Base-by-base conservation (phyloP, 2,329 filamentous ascomycete species). In the Microthyrium microscopicum region DNA sequence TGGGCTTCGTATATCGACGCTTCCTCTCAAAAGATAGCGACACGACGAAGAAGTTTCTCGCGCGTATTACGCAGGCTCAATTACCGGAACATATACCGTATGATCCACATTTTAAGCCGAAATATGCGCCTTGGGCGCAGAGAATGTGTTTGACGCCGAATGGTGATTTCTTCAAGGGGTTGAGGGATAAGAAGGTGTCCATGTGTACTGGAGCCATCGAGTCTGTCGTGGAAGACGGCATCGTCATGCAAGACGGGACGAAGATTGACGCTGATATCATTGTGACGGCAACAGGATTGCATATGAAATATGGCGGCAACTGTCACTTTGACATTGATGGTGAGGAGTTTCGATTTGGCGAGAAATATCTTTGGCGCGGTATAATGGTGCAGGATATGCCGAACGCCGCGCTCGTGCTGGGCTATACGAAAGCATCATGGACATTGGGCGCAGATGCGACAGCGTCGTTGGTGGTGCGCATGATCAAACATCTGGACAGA, bases 61-160 rank as follows among this genome's bases (percentile, higher is more conserved):
- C 54, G 15, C 44, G 46, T 3, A 49, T 48, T 20, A 64, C 68
- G 19, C 51, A 55, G 29, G 43, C 48, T 9, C 54, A 61, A 26
- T 58, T 82, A 1, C 74, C 77, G 1, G 47, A 47, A 17, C 44
- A 48, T 33, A 46, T 56, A 31, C 46, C 49, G 5, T 44, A 53
- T 34, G 56, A 60, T 35, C 58, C 57, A 1, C 51, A 63, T 41
- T 62, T 65, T 46, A 55, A 57, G 5, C 61, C 61, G 1, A 46
- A 41, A n/a, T 65, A 65, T 47, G 56, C 57, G 33, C 61, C 61
- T 3, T 65, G 78, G 63, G 66, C 83, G 34, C 81, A 91, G 50
- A 70, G 83, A 0, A 57, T 89, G 5, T 89, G 82, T 45, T 58
- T 82, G 38, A 74, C 57, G n/a, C 66, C 67, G 0, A 62, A 71